phyloP scores from a whole-genome alignment of 495 filamentous ascomycete species.

The Penicillium riverlandense region DNA sequence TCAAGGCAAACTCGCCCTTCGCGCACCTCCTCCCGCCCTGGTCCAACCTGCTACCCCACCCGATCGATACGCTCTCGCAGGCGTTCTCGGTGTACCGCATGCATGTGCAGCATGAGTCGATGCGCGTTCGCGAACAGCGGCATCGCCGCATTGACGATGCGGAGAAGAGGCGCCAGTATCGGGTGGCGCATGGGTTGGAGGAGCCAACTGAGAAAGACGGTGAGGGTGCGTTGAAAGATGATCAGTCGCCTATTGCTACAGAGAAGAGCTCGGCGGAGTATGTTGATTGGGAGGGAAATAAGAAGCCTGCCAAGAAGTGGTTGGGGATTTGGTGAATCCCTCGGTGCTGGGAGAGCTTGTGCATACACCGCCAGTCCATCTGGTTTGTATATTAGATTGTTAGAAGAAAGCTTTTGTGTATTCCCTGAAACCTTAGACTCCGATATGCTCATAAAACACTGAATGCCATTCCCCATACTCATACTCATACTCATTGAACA shows the following conservation, averaged over 20 bases:
- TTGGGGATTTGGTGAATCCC: conserved; percentile 50
- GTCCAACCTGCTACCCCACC: conserved; percentile 53
- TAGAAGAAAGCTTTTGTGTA: too few species aligned
- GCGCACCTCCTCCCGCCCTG: conserved; percentile 61
- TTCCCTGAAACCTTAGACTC: not conserved
- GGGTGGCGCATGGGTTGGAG: conserved; percentile 74
- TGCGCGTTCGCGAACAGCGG: conserved; percentile 58
- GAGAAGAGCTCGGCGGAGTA: conserved; percentile 13
- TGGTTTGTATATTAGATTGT: conserved; percentile 3
- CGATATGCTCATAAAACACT: not conserved
- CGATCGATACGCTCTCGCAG: conserved; percentile 49
- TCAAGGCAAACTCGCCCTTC: conserved; percentile 63
- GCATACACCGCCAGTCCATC: too few species aligned
- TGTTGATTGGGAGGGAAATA: conserved; percentile 40
- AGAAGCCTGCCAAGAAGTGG: conserved; percentile 52
- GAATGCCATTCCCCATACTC: not conserved
- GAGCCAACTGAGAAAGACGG: conserved; percentile 25
- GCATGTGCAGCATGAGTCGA: conserved; percentile 56
- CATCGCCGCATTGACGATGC: conserved; percentile 66
- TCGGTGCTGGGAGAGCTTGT: not conserved
- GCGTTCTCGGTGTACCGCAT: conserved; percentile 62
- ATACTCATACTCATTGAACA: conserved; percentile 21
- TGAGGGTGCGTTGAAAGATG: conserved; percentile 4
- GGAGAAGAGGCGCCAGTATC: conserved; percentile 68
- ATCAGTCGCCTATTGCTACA: conserved; percentile 7